These are phyloP conservation scores for Saccharomycopsis lassenensis DNA, from an alignment of 805 yeast genomes.

Conservation along the genomic window DNA sequence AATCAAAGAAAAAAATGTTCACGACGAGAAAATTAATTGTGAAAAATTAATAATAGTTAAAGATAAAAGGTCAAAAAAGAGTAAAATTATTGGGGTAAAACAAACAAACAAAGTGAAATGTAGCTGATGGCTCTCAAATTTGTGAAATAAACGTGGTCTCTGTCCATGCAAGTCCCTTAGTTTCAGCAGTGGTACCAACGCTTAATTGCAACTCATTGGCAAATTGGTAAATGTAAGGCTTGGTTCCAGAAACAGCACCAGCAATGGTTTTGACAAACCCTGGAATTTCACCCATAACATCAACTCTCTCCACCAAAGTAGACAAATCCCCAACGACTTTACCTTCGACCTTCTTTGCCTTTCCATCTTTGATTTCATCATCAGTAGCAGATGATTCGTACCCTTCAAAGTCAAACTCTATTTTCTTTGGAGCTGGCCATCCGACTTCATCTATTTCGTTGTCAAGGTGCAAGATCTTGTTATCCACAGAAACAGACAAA, in stretches of 20 bases:
- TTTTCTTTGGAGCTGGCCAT: conserved; percentile 76
- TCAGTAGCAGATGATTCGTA: conserved; percentile 34
- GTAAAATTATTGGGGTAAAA: not conserved
- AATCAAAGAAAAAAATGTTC: no score
- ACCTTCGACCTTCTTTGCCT: conserved; percentile 32
- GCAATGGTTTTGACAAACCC: conserved; percentile 87
- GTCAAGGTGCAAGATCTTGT: conserved; percentile 48
- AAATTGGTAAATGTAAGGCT: conserved; percentile 94
- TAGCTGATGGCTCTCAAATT: conserved; percentile 4
- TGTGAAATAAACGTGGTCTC: conserved; percentile 71
- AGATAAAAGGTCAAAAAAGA: no score
- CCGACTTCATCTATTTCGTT: conserved; percentile 66
- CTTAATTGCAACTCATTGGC: conserved; percentile 50
- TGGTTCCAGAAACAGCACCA: conserved; percentile 89
- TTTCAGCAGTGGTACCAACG: conserved; percentile 32
- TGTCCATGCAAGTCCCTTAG: conserved; percentile 56
- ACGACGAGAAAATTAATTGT: no score
- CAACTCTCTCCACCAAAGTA: conserved; percentile 75
- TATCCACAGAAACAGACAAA: conserved; percentile 53
- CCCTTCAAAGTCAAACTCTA: conserved; percentile 49
- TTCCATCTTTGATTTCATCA: conserved; percentile 28
- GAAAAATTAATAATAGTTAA: no score
- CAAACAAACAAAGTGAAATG: conserved; percentile 2
- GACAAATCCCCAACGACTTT: conserved; percentile 49
- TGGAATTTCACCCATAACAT: conserved; percentile 96